A percentile compares a stretch with the other conserved stretches of the same genome.
Conservation (phyloP, 139 green algal species). For the Parachlorella kessleri region DNA sequence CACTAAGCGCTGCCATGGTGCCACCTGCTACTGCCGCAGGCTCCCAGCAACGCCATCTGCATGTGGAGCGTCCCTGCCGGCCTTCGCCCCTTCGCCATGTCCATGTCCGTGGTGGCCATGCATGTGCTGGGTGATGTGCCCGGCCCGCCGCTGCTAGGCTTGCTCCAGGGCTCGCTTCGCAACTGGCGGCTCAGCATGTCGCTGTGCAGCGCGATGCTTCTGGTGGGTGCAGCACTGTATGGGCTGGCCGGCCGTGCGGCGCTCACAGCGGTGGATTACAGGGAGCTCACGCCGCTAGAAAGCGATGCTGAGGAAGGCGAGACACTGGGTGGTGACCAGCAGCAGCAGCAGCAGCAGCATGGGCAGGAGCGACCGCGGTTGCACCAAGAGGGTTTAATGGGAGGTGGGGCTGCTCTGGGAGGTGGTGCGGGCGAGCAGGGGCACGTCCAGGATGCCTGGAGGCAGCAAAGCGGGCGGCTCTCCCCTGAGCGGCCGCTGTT, state of each 20-base stretch:
- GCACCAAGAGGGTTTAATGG: too few relatives aligned
- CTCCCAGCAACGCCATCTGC: slow-evolving; percentile 76
- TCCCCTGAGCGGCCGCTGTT: slow-evolving; percentile 10
- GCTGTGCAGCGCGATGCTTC: slow-evolving; percentile 11
- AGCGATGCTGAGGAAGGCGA: neutral
- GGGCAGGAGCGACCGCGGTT: neutral
- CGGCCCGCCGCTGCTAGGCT: slow-evolving; percentile 82
- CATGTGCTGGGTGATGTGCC: slow-evolving; percentile 96
- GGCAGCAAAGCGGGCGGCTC: neutral
- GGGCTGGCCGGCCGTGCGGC: neutral
- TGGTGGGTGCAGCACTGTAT: slow-evolving; percentile 8
- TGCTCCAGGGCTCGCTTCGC: slow-evolving; percentile 62
- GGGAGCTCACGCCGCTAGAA: neutral
- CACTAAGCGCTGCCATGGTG: too few relatives aligned
- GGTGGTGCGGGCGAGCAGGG: neutral
- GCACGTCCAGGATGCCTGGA: neutral
- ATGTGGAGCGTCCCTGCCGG: slow-evolving; percentile 88
- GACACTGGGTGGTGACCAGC: neutral
- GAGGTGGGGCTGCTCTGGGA: neutral
- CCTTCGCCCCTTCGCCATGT: slow-evolving; percentile 81
- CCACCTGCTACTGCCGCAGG: too few relatives aligned
- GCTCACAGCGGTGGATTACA: slow-evolving; percentile 3
- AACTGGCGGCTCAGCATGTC: slow-evolving; percentile 49
- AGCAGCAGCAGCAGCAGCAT: slow-evolving; percentile 7
- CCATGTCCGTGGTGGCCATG: slow-evolving; percentile 81